Conservation (phyloP, 192 early-diverging fungal species). For the Rhizophagus sp. region DNA sequence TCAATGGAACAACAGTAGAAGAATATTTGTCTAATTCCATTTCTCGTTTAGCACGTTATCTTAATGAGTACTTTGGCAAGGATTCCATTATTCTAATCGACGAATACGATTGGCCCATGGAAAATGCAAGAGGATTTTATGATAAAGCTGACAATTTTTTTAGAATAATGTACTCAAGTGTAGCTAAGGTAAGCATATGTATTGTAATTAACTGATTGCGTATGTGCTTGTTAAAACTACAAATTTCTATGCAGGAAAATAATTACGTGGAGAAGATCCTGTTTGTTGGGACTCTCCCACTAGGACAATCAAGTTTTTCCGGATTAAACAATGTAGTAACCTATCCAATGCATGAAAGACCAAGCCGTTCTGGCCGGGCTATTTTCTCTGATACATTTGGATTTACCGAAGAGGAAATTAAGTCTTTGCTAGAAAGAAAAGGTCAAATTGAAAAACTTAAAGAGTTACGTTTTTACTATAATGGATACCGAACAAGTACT, state of each 20-base stretch:
- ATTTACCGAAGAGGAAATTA: conserved; percentile 10
- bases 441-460: background rate
- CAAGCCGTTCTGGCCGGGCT: background rate
- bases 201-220: no score
- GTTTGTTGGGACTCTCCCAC: background rate
- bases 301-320: conserved; percentile 16
- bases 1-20: background rate
- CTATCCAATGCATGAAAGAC: conserved; percentile 6
- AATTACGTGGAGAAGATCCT: background rate
- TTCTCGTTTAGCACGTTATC: background rate
- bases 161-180: conserved; percentile 17
- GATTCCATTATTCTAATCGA: conserved; percentile 25
- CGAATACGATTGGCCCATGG: conserved; percentile 29
- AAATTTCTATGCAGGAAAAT: conserved; percentile 12
- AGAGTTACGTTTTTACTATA: background rate
- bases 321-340: background rate
- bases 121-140: conserved; percentile 15
- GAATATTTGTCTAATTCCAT: background rate
- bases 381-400: conserved; percentile 13
- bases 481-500: conserved; percentile 16
- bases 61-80: background rate
- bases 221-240: no score
- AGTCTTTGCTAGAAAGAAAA: background rate
- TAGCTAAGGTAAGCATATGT: conserved; percentile 7
- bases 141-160: conserved; percentile 1